phyloP scores from a whole-genome alignment of 2,329 filamentous ascomycete species.

The Cryphonectria carpinicola region DNA sequence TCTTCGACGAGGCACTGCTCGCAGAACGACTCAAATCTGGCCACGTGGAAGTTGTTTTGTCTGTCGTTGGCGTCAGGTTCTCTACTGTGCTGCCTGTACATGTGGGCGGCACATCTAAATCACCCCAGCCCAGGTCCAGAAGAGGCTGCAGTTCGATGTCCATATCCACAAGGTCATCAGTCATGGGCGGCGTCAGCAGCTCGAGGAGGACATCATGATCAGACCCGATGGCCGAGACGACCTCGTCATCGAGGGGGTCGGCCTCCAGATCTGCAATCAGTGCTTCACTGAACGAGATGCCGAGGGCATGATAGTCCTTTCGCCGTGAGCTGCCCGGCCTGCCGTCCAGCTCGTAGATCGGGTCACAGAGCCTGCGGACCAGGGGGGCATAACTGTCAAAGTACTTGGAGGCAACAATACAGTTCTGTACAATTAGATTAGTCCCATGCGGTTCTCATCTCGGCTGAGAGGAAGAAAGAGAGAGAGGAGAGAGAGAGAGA shows the following conservation, averaged over 20 bases:
- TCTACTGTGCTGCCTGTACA: slow-evolving; percentile 5
- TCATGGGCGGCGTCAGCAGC: slow-evolving; percentile 26
- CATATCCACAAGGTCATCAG: slow-evolving; percentile 21
- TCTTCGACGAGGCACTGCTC: slow-evolving; percentile 3
- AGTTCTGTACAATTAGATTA: slow-evolving; percentile 38
- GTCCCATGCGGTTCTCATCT: not conserved
- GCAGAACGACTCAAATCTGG: slow-evolving; percentile 10
- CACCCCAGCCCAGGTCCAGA: not conserved
- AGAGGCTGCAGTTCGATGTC: slow-evolving; percentile 22
- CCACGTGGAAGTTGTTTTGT: slow-evolving; percentile 2
- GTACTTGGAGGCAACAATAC: slow-evolving; percentile 41
- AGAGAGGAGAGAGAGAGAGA: too few species aligned
- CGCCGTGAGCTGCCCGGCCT: slow-evolving; percentile 39
- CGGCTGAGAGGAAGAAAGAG: not conserved
- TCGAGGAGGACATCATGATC: slow-evolving; percentile 23
- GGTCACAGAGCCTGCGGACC: slow-evolving; percentile 48
- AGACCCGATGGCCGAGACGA: slow-evolving; percentile 16
- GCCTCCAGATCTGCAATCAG: slow-evolving; percentile 40
- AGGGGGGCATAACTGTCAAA: slow-evolving; percentile 48
- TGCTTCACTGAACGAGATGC: slow-evolving; percentile 46
- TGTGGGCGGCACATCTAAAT: not conserved
- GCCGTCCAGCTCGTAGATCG: slow-evolving; percentile 45
- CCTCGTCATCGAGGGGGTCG: slow-evolving; percentile 8
- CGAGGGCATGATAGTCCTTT: slow-evolving; percentile 46
- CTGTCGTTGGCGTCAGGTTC: slow-evolving; percentile 20